phyloP scores from a whole-genome alignment of 148 eudicot genomes.

The Dysphania ambrosioides region DNA sequence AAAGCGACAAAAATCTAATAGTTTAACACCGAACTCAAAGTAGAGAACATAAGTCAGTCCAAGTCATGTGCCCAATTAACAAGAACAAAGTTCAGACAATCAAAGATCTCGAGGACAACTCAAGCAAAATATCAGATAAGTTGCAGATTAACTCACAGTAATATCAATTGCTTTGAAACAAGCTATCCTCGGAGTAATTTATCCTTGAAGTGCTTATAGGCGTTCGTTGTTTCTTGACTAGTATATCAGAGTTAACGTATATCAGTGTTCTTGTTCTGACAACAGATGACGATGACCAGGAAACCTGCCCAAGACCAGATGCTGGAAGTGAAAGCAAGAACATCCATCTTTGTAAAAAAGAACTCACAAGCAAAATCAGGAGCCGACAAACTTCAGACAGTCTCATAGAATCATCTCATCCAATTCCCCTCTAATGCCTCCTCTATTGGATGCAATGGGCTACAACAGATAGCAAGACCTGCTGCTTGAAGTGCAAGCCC shows the following conservation, averaged over 20 bases:
- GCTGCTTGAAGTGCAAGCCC: not conserved
- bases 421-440: not conserved
- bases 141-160: not conserved
- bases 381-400: not conserved
- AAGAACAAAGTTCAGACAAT: no score
- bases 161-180: not conserved
- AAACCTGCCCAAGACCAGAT: not conserved
- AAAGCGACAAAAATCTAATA: no score
- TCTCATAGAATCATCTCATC: not conserved
- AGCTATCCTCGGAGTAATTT: not conserved
- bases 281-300: not conserved
- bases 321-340: not conserved
- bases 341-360: constrained; percentile 1
- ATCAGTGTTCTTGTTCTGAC: not conserved
- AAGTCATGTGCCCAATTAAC: no score
- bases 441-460: constrained; percentile 2
- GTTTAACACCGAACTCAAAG: no score
- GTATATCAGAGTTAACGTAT: not conserved
- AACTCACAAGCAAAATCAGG: not conserved
- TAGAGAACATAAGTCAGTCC: no score
- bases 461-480: not conserved
- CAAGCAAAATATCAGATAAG: not conserved
- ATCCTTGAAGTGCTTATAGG: not conserved
- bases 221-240: not conserved
- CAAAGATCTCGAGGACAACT: not conserved